Percentiles rank a stretch among this genome's conserved stretches.
Evolutionary conservation across 257 asterid species (phyloP).

Genomic region (Petunia axillaris): DNA sequence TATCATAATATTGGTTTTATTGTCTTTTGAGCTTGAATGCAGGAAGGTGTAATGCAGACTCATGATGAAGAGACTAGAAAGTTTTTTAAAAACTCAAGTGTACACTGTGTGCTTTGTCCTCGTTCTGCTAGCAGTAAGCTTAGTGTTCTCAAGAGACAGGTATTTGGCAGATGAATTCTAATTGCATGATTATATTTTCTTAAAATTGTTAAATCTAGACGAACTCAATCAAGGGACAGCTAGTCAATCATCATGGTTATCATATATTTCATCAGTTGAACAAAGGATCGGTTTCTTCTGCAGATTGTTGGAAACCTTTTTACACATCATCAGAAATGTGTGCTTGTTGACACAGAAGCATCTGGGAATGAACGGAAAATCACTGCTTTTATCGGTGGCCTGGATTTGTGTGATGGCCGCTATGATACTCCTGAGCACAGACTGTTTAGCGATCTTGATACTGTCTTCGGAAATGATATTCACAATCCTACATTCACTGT

Average conservation of each 20-base stretch:
- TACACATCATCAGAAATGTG: conserved; percentile 98
- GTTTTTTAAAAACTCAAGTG: conserved; percentile 92
- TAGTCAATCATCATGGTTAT: too few relatives aligned
- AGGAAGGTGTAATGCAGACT: conserved; percentile 96
- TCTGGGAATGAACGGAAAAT: conserved; percentile 78
- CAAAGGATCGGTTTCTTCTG: background rate
- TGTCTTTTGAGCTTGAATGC: conserved; percentile 27
- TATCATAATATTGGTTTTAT: background rate
- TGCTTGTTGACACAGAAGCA: conserved; percentile 88
- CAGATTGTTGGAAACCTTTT: conserved; percentile 97
- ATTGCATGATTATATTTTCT: background rate
- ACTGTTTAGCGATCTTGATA: conserved; percentile 71
- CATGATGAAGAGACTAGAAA: conserved; percentile 96
- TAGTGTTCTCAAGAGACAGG: conserved; percentile 98
- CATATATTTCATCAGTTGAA: background rate
- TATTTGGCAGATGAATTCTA: conserved; percentile 15
- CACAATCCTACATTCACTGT: conserved; percentile 90
- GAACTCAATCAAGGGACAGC: background rate
- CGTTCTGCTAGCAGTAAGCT: conserved; percentile 97
- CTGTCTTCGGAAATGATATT: conserved; percentile 72
- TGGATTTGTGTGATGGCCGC: conserved; percentile 96
- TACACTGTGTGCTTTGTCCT: conserved; percentile 85
- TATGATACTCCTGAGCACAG: conserved; percentile 98
- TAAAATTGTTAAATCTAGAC: background rate
- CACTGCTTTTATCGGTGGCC: conserved; percentile 84